Percentiles rank a stretch among this genome's conserved stretches.
These are phyloP conservation scores for Pleodorina starrii DNA, from an alignment of 139 green algal genomes.

Conservation along the genomic window DNA sequence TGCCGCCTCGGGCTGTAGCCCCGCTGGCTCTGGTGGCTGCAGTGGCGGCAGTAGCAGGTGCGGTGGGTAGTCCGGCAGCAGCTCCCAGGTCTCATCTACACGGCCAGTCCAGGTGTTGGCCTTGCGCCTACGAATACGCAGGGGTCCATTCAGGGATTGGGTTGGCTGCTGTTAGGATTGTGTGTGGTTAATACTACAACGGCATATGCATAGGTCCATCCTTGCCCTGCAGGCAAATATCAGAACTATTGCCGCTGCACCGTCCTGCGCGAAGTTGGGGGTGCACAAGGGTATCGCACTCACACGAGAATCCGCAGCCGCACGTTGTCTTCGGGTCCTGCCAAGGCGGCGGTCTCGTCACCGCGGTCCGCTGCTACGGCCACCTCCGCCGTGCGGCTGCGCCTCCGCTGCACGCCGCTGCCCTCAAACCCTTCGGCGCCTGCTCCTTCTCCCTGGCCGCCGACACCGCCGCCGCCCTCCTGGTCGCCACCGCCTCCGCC, in stretches of 20 bases:
- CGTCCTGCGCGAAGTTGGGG: too few relatives aligned
- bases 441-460: neutral
- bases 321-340: slow-evolving; percentile 27
- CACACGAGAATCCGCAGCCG: slow-evolving; percentile 36
- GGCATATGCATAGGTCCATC: too few relatives aligned
- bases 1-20: neutral
- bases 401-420: neutral
- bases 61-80: slow-evolving; percentile 1
- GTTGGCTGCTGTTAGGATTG: too few relatives aligned
- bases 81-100: slow-evolving; percentile 38
- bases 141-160: too few relatives aligned
- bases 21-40: neutral
- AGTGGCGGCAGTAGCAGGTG: slow-evolving; percentile 6
- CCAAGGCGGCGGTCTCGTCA: neutral
- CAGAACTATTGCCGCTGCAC: too few relatives aligned
- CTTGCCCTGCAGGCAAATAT: too few relatives aligned
- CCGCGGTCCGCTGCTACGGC: neutral
- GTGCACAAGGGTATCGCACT: too few relatives aligned
- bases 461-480: neutral
- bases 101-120: slow-evolving; percentile 38
- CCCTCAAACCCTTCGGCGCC: neutral
- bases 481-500: neutral
- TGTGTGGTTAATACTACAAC: too few relatives aligned
- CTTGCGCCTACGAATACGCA: slow-evolving; percentile 31
- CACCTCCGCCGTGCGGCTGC: neutral